Evolutionary conservation across 192 early-diverging fungal species (phyloP).

Genomic region (Coemansia sp.): DNA sequence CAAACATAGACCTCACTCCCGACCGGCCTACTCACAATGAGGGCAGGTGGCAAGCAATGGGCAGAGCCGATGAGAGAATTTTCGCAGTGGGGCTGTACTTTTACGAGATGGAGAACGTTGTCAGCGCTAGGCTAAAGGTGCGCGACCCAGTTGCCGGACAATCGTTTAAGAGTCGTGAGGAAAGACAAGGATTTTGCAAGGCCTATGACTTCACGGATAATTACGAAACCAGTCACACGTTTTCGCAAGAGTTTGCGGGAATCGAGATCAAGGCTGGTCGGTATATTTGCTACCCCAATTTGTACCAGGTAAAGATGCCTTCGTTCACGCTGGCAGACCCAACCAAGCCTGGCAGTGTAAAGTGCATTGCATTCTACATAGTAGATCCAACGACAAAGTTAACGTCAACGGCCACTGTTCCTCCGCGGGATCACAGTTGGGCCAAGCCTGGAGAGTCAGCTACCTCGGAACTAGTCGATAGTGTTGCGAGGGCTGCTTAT

Average conservation of each 20-base stretch:
- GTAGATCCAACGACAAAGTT: background rate
- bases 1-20: slow-evolving; percentile 66
- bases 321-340: background rate
- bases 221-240: background rate
- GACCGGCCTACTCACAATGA: slow-evolving; percentile 61
- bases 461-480: background rate
- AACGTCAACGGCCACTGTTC: background rate
- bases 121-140: background rate
- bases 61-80: slow-evolving; percentile 68
- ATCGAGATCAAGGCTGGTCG: background rate
- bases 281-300: background rate
- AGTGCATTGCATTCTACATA: background rate
- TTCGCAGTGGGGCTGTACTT: slow-evolving; percentile 74
- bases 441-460: background rate
- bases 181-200: background rate
- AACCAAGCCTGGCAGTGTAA: background rate
- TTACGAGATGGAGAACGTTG: slow-evolving; percentile 70
- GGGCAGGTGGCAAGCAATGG: slow-evolving; percentile 70
- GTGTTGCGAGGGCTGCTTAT: background rate
- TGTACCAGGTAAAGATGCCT: background rate
- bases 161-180: no score
- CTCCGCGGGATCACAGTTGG: background rate
- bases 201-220: background rate
- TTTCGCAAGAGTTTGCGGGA: background rate
- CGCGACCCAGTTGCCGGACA: background rate